phyloP scores from a whole-genome alignment of 2,329 filamentous ascomycete genomes.

The Neonectria punicea region DNA sequence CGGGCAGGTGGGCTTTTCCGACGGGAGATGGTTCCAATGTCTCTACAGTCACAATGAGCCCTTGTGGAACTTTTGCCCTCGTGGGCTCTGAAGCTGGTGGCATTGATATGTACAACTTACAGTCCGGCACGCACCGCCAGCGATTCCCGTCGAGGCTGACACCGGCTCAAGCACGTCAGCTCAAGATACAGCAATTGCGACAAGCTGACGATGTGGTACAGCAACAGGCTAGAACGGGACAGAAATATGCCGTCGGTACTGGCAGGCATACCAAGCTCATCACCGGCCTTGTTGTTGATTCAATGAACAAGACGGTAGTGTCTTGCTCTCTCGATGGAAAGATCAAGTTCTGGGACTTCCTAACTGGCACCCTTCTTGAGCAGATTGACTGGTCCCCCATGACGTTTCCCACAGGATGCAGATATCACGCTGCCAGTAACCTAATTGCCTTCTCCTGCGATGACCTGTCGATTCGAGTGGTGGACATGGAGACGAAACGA shows the following conservation, averaged over 20 bases:
- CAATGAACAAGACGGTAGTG: conserved; percentile 85
- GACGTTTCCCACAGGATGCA: conserved; percentile 78
- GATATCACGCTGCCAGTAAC: conserved; percentile 85
- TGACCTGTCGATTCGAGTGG: conserved; percentile 85
- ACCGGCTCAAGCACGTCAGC: conserved; percentile 79
- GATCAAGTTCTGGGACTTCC: conserved; percentile 97
- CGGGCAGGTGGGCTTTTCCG: conserved; percentile 91
- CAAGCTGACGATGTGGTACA: conserved; percentile 68
- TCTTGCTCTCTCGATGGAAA: conserved; percentile 92
- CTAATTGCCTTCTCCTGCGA: conserved; percentile 90
- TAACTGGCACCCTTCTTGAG: conserved; percentile 80
- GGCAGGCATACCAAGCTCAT: conserved; percentile 85
- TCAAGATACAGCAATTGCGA: conserved; percentile 73
- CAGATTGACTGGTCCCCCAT: conserved; percentile 85
- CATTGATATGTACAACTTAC: conserved; percentile 96
- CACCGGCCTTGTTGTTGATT: conserved; percentile 88
- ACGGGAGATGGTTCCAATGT: conserved; percentile 87
- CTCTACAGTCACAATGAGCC: conserved; percentile 85
- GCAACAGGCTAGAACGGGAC: conserved; percentile 58
- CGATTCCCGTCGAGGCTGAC: conserved; percentile 85
- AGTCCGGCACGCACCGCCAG: conserved; percentile 89
- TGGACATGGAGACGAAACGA: conserved; percentile 90
- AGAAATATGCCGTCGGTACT: conserved; percentile 60
- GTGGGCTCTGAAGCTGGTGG: conserved; percentile 85
- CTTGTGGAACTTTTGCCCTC: conserved; percentile 93